Evolutionary conservation across 768 basidiomycete genomes (phyloP).

Genomic region (Auriscalpium microsporum): DNA sequence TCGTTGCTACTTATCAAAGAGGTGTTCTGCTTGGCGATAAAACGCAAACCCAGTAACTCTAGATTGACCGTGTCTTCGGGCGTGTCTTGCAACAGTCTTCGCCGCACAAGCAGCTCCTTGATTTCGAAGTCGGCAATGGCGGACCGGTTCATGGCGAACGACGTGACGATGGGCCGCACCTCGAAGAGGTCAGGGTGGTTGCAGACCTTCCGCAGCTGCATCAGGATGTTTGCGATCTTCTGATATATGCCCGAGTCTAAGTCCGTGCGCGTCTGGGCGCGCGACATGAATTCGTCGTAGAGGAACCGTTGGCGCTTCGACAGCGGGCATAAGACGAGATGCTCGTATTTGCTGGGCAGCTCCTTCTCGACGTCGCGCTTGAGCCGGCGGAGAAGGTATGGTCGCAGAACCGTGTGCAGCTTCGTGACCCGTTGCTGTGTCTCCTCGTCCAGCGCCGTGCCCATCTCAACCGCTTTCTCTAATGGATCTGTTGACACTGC

Average conservation of each 20-base stretch:
- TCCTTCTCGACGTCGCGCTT: slow-evolving; percentile 98
- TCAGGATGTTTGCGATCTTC: slow-evolving; percentile 89
- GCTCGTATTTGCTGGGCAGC: slow-evolving; percentile 88
- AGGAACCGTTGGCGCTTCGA: slow-evolving; percentile 92
- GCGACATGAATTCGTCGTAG: slow-evolving; percentile 94
- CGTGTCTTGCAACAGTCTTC: slow-evolving; percentile 50
- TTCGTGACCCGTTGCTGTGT: slow-evolving; percentile 78
- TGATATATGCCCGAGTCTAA: slow-evolving; percentile 80
- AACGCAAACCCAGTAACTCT: slow-evolving; percentile 55
- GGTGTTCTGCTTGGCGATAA: slow-evolving; percentile 46
- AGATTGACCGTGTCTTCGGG: slow-evolving; percentile 50
- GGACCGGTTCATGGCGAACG: slow-evolving; percentile 66
- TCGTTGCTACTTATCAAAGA: slow-evolving; percentile 47
- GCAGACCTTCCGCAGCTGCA: slow-evolving; percentile 97
- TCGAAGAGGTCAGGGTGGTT: slow-evolving; percentile 93
- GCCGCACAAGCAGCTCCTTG: slow-evolving; percentile 80
- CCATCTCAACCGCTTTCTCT: slow-evolving; percentile 90
- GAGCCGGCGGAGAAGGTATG: slow-evolving; percentile 90
- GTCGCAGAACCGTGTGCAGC: slow-evolving; percentile 90
- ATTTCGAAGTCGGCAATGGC: slow-evolving; percentile 75
- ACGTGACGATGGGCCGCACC: slow-evolving; percentile 75
- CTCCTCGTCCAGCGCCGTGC: slow-evolving; percentile 67
- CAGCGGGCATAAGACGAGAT: slow-evolving; percentile 78
- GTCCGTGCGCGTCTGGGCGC: slow-evolving; percentile 75
- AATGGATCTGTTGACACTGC: slow-evolving; percentile 57